Conservation (phyloP, 352 stramenopile genomes). For the Phytophthora pluvialis region DNA sequence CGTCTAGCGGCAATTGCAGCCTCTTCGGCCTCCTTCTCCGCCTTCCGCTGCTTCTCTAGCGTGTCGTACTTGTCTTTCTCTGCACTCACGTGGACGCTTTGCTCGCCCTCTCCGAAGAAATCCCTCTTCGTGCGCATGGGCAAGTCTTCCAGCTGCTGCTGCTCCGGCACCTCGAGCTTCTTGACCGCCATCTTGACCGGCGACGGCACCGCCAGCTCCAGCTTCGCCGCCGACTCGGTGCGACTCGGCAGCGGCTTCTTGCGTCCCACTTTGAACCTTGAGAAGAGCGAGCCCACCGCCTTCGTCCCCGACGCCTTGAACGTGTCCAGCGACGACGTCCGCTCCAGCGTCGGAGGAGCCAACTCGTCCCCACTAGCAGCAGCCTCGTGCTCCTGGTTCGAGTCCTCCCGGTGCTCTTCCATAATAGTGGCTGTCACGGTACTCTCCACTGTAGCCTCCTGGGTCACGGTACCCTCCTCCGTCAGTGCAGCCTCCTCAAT, state of each 20-base stretch:
- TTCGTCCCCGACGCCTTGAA: conserved; percentile 35
- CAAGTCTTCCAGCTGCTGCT: conserved; percentile 31
- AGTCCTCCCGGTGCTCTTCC: conserved; percentile 1
- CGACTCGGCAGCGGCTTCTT: conserved; percentile 39
- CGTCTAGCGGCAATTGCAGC: conserved; percentile 9
- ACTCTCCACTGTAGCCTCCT: not conserved
- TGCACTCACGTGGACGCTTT: conserved; percentile 44
- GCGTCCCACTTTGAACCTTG: conserved; percentile 43
- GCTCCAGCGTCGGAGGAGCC: conserved; percentile 16
- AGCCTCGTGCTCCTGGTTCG: conserved; percentile 2
- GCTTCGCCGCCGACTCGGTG: conserved; percentile 34
- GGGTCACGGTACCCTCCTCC: not conserved
- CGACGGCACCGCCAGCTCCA: conserved; percentile 29
- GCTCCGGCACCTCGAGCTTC: conserved; percentile 38
- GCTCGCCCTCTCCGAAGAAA: conserved; percentile 30
- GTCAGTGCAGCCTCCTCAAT: conserved; percentile 4
- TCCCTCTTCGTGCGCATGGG: conserved; percentile 28
- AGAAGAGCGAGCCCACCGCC: conserved; percentile 42
- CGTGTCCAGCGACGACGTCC: conserved; percentile 27
- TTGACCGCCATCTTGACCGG: conserved; percentile 31
- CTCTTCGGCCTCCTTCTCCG: conserved; percentile 24
- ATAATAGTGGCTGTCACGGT: not conserved
- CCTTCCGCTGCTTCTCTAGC: conserved; percentile 26
- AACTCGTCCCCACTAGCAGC: conserved; percentile 11
- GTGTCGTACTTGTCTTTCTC: conserved; percentile 44